Evolutionary conservation across 495 filamentous ascomycete genomes (phyloP).

Genomic region (Hypoxylon cercidicola): DNA sequence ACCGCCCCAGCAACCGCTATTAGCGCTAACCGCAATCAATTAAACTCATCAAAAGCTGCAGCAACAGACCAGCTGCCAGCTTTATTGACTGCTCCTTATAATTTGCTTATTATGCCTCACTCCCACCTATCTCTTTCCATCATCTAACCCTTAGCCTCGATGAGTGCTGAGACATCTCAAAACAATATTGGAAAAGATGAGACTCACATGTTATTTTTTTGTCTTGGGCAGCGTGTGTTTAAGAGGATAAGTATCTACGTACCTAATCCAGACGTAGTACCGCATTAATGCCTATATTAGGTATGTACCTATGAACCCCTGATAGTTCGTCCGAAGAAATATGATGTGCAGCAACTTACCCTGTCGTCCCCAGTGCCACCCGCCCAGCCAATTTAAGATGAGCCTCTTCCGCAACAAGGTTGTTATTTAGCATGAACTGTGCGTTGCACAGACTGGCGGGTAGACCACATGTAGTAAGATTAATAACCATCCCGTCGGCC

Average conservation of each 20-base stretch:
- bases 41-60: conserved; percentile 28
- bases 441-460: conserved; percentile 5
- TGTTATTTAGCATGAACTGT: conserved; percentile 10
- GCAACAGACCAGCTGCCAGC: conserved; percentile 4
- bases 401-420: conserved; percentile 37
- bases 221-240: background rate
- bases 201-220: background rate
- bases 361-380: conserved; percentile 7
- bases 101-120: conserved; percentile 26
- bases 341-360: conserved; percentile 22
- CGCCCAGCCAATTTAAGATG: conserved; percentile 31
- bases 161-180: conserved; percentile 28
- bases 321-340: background rate
- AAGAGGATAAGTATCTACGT: background rate
- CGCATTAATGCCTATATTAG: background rate
- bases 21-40: conserved; percentile 27
- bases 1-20: conserved; percentile 32
- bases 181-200: conserved; percentile 4
- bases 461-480: conserved; percentile 7
- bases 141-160: conserved; percentile 7
- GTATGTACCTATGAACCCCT: background rate
- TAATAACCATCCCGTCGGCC: background rate
- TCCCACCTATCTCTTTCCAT: background rate
- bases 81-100: background rate
- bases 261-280: background rate